Evolutionary conservation across 2,329 filamentous ascomycete genomes (phyloP), one percentile per base, ranked within the genome.

Genomic region (Diaporthe sp.): DNA sequence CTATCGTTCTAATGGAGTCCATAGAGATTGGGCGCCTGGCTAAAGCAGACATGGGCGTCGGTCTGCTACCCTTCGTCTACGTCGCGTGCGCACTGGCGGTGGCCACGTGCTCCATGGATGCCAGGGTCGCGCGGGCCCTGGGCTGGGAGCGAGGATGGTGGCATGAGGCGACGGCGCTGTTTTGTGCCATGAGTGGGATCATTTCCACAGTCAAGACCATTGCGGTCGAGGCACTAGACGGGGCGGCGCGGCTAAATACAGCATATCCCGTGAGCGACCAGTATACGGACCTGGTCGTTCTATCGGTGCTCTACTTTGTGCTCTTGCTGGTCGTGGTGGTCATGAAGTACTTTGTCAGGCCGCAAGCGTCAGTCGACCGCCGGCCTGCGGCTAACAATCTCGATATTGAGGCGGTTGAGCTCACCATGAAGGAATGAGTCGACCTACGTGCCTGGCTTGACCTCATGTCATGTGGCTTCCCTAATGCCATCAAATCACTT

Each of bases 11-110:
- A 22, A 78, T 80, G 78, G 73, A 81, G 72, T 72, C 74, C 30
- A 75, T 80, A 66, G 79, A 81, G 73, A 69, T 81, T 12, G 78
- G 69, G 5, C 75, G 77, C 33, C 75, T 80, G 15, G 77, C 70
- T 5, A 50, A 28, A 52, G 55, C 77, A 42, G 50, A 74, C 67
- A 72, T 79, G 74, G 74, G 77, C 58, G 60, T 79, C 68, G 74
- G 77, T 38, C 77, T 80, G 58, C 71, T 77, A 28, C 77, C 77
- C 40, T 76, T 79, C 76, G 35, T 76, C 74, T 79, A 78, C 54
- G 77, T 72, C 13, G 79, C 78, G 4, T 77, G 76, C 57, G 45
- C 25, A 15, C 47, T 77, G 9, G 77, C 76, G 15, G 75, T 73
- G 12, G 54, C 54, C 28, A 76, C 77, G 9, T 74, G 77, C 33